Evolutionary conservation across 2,329 filamentous ascomycete genomes (phyloP).

Genomic region (Botryotinia calthae): DNA sequence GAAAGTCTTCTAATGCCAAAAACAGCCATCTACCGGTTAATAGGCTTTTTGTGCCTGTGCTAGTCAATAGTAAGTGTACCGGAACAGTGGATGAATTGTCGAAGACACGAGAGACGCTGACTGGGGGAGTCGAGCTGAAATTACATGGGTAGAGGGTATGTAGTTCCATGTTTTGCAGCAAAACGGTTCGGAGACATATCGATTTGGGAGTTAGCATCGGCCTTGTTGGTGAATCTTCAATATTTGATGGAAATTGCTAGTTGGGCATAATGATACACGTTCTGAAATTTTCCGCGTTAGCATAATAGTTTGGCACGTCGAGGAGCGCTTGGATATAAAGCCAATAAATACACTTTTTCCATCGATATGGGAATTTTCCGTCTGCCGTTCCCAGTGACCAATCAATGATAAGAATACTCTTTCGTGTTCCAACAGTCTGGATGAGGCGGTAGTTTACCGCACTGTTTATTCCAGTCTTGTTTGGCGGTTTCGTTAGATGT

Average conservation of each 20-base stretch:
- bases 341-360: background rate
- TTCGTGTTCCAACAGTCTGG: background rate
- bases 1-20: slow-evolving; percentile 3
- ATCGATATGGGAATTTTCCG: background rate
- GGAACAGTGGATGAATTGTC: background rate
- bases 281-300: background rate
- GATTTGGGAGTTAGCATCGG: background rate
- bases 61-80: background rate
- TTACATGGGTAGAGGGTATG: background rate
- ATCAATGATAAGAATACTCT: background rate
- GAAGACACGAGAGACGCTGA: background rate
- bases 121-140: background rate
- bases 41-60: background rate
- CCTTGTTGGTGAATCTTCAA: background rate
- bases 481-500: background rate
- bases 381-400: background rate
- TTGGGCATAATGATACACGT: background rate
- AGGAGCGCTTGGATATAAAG: background rate
- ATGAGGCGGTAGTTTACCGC: background rate
- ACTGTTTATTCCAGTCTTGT: background rate
- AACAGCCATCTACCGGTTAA: slow-evolving; percentile 5
- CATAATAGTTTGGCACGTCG: background rate
- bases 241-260: background rate
- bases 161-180: background rate
- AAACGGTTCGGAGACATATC: background rate